Evolutionary conservation across 805 yeast genomes (phyloP), one percentile per base, ranked within the genome.

Genomic region (Blastobotrys robertii): DNA sequence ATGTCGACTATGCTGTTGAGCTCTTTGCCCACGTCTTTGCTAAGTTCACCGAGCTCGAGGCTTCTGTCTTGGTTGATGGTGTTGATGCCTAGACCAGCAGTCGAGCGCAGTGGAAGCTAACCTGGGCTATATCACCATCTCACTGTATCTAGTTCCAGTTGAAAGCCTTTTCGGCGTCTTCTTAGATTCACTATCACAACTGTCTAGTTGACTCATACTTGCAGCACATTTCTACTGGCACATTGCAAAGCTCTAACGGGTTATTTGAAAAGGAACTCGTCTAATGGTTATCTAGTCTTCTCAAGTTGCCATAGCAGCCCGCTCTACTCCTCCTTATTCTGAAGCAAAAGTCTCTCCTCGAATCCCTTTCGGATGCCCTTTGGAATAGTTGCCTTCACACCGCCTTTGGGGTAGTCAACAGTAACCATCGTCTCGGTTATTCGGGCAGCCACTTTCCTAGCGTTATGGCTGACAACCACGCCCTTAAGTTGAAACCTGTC

Each of bases 21-120:
- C 66, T 88, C 47, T 86, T 83, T 58, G 69, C 66, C 49, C 69
- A 76, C 15, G 88, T 73, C 58, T 86, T 76, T 57, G 73, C 68
- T 25, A 33, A 44, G 38, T 53, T 42, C 37, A 41, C 48, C n/a
- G 46, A 42, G 33, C 34, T 47, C 12, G 56, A 52, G 29, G 43
- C 43, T 40, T 15, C 25, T 28, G 49, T 52, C 29, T 44, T 49
- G n/a, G 46, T 50, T 12, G 55, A 51, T 31, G 44, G 31, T 10
- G 33, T 13, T 10, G 29, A 30, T 4, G 13, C 33, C 25, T 19
- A n/a, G n/a, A n/a, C n/a, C n/a, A n/a, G n/a, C n/a, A n/a, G n/a
- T n/a, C n/a, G n/a, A n/a, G n/a, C n/a, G n/a, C n/a, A n/a, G n/a
- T n/a, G n/a, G n/a, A n/a, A n/a, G n/a, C n/a, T n/a, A n/a, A n/a